Evolutionary conservation across 805 yeast species (phyloP).

Genomic region (Starmera pachycereana): DNA sequence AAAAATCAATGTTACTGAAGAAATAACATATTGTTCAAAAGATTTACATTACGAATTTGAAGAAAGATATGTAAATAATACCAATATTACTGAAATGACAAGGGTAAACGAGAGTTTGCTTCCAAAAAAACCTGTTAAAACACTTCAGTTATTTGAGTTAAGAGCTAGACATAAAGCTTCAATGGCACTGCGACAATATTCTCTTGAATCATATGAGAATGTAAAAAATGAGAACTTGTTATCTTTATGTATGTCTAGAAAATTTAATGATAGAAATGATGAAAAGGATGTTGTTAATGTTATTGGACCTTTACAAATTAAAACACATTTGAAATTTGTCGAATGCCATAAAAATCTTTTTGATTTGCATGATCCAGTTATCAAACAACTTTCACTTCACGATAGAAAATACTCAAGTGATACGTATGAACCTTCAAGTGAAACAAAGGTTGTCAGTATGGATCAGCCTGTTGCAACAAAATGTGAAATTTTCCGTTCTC

Average conservation of each 20-base stretch:
- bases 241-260: constrained; percentile 40
- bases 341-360: constrained; percentile 2
- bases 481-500: no score
- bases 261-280: constrained; percentile 6
- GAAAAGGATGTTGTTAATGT: constrained; percentile 12
- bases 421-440: no score
- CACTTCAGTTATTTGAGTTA: constrained; percentile 51
- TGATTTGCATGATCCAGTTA: neutral
- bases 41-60: constrained; percentile 44
- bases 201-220: constrained; percentile 24
- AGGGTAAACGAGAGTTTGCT: constrained; percentile 1
- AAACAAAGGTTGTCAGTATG: constrained; percentile 5
- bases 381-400: no score
- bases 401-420: no score
- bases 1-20: constrained; percentile 55
- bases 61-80: constrained; percentile 24
- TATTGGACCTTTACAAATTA: constrained; percentile 12
- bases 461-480: no score
- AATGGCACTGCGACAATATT: constrained; percentile 47
- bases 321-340: constrained; percentile 11
- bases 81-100: constrained; percentile 1
- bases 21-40: constrained; percentile 51
- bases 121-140: constrained; percentile 31
- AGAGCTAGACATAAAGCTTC: constrained; percentile 40
- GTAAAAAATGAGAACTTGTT: constrained; percentile 51